Evolutionary conservation across 2,329 filamentous ascomycete genomes (phyloP).

Genomic region (Pestalotiopsis sp.): DNA sequence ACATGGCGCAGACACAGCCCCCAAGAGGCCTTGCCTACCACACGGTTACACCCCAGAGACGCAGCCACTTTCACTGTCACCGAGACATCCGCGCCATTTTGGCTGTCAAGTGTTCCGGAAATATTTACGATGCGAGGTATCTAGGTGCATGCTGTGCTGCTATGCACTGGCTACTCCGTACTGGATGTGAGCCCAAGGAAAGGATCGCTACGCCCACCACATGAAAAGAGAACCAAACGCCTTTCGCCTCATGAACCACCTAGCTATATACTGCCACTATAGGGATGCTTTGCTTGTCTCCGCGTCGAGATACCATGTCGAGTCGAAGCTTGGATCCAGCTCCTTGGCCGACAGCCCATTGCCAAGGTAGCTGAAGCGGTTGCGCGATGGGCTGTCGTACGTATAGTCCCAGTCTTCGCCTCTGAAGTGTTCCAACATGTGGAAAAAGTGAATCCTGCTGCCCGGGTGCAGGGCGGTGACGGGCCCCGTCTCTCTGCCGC

Average conservation of each 20-base stretch:
- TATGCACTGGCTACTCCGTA: background rate
- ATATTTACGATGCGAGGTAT: background rate
- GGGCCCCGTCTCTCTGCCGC: constrained; percentile 41
- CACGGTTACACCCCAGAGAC: background rate
- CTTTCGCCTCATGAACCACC: background rate
- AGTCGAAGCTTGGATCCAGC: constrained; percentile 35
- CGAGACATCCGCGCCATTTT: background rate
- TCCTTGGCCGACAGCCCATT: constrained; percentile 55
- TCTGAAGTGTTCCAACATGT: constrained; percentile 52
- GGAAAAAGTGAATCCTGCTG: constrained; percentile 53
- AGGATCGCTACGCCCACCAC: background rate
- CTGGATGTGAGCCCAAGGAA: background rate
- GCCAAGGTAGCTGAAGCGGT: constrained; percentile 53
- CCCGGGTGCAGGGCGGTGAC: constrained; percentile 54
- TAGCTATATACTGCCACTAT: background rate
- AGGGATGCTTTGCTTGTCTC: background rate
- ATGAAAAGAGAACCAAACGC: background rate
- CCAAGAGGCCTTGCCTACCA: background rate
- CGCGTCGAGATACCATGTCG: constrained; percentile 45
- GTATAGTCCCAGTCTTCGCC: constrained; percentile 57
- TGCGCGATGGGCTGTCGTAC: constrained; percentile 38
- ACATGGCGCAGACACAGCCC: background rate
- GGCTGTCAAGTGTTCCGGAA: background rate
- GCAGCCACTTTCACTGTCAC: background rate
- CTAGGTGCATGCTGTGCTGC: background rate